phyloP scores from a whole-genome alignment of 805 yeast species.

The Wickerhamiella sorbophila region DNA sequence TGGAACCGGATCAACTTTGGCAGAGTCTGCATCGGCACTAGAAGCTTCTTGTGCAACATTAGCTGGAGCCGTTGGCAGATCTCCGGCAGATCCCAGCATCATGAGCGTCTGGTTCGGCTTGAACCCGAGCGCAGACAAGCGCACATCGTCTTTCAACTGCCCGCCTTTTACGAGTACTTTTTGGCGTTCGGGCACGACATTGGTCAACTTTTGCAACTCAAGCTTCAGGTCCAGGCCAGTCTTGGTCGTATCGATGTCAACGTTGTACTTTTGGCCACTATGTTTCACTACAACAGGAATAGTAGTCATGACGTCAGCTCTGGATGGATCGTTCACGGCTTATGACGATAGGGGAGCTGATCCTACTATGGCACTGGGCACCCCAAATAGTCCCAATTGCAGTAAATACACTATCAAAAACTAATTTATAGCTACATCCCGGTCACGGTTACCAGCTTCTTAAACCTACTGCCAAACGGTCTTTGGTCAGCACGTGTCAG shows the following conservation, averaged over 20 bases:
- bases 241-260: slow-evolving; percentile 27
- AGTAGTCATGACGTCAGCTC: slow-evolving; percentile 3
- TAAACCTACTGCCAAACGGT: no score
- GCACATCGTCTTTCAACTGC: slow-evolving; percentile 60
- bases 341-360: no score
- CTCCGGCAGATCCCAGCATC: slow-evolving; percentile 88
- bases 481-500: no score
- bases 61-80: slow-evolving; percentile 33
- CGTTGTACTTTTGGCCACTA: slow-evolving; percentile 51
- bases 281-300: slow-evolving; percentile 39
- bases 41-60: slow-evolving; percentile 39
- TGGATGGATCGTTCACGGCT: not conserved
- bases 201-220: slow-evolving; percentile 57
- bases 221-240: slow-evolving; percentile 40
- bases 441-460: no score
- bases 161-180: slow-evolving; percentile 84
- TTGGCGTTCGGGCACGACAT: slow-evolving; percentile 79
- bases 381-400: no score
- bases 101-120: slow-evolving; percentile 57
- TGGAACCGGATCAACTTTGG: slow-evolving; percentile 32
- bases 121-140: slow-evolving; percentile 37
- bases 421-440: no score
- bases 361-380: no score
- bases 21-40: slow-evolving; percentile 29
- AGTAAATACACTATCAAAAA: no score